These are phyloP conservation scores for Pichia rugopelliculosa DNA, from an alignment of 805 yeast species.

Conservation along the genomic window DNA sequence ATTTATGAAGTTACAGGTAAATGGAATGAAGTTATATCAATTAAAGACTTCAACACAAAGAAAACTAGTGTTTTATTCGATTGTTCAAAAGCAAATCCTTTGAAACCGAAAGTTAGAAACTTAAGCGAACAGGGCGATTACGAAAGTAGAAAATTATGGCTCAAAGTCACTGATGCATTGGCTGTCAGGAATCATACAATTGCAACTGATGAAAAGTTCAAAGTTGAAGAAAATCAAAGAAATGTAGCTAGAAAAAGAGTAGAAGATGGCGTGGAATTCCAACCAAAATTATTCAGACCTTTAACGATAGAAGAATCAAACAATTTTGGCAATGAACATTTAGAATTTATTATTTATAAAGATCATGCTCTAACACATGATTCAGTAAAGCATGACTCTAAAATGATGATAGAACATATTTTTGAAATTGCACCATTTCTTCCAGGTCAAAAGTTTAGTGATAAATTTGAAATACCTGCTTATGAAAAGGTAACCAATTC, in stretches of 20 bases:
- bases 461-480: conserved; percentile 64
- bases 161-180: conserved; percentile 73
- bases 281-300: conserved; percentile 67
- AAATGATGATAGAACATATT: conserved; percentile 47
- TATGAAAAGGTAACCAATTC: conserved; percentile 37
- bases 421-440: conserved; percentile 67
- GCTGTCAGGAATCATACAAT: conserved; percentile 66
- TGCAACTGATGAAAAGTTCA: conserved; percentile 85
- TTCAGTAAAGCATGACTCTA: conserved; percentile 30
- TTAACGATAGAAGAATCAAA: conserved; percentile 29
- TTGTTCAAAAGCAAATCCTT: conserved; percentile 45
- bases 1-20: conserved; percentile 73
- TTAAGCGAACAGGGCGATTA: conserved; percentile 68
- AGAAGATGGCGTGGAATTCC: conserved; percentile 74
- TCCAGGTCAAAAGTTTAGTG: conserved; percentile 70
- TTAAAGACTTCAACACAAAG: conserved; percentile 42
- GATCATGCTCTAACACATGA: conserved; percentile 29
- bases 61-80: conserved; percentile 48
- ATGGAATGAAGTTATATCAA: conserved; percentile 83
- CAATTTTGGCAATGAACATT: conserved; percentile 31
- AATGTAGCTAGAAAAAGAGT: conserved; percentile 59
- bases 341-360: conserved; percentile 65
- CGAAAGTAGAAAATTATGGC: conserved; percentile 84
- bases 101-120: conserved; percentile 69
- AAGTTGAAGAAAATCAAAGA: conserved; percentile 86